Base-by-base conservation (phyloP, 371 early-diverging fungal species). In the Syncephalis plumigaleata region DNA sequence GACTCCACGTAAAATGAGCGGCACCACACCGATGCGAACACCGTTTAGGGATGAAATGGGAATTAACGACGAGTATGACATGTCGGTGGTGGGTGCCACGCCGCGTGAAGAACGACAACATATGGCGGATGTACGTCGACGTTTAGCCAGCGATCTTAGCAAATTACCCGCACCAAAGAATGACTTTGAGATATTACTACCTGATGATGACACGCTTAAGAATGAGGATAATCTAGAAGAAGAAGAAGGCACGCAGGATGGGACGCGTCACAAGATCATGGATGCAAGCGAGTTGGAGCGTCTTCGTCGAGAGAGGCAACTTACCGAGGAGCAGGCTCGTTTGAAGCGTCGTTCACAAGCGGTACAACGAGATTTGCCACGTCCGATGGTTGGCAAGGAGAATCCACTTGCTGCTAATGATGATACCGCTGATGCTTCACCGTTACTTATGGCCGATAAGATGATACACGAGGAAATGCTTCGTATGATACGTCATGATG, bases 151-250 rank as follows among this genome's bases (percentile, higher is more conserved):
- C 39, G 68, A 73, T n/a, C 65, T 88, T 15, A 55, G 64, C 13
- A 59, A 66, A 21, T 62, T 96, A n/a, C 97, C 97, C 2, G 68
- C 71, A 48, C 97, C 97, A 36, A 81, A 84, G 47, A 94, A 93
- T 55, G 90, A 92, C 51, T 91, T 91, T 60, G 87, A 91, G 45
- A 80, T 96, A 43, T 80, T 86, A 15, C 55, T 88, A 38, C 94
- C 91, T 1, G 87, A 88, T 18, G 66, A 62, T 15, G 61, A 66
- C 17, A 63, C 67, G 16, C 57, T 56, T 1, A 66, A 70, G 15
- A 59, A 65, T 3, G 53, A 42, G 0, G 56, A 55, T 2, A 50
- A 60, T n/a, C 36, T 42, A 13, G 38, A 44, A 21, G 21, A 39
- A 13, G n/a, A n/a, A n/a, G 26, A 84, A 88, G 57, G 93, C 93